These are phyloP conservation scores for Aspergillus chevalieri DNA, from an alignment of 2,329 filamentous ascomycete genomes.

Conservation along the genomic window DNA sequence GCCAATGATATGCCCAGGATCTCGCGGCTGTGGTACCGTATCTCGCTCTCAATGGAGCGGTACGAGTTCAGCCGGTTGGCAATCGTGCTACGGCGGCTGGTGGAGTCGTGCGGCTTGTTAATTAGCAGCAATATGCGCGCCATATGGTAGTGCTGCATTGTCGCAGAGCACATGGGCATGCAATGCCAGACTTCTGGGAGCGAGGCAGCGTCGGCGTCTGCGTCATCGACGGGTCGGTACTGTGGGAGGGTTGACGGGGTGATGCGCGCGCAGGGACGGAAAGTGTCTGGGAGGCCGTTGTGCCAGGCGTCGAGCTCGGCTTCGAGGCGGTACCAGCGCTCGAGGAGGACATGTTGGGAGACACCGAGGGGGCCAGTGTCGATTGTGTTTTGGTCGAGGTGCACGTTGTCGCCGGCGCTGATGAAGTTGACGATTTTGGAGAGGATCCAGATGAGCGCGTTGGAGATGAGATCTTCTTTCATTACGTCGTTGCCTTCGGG, in stretches of 20 bases:
- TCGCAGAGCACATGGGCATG: slow-evolving; percentile 59
- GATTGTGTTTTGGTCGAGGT: slow-evolving; percentile 18
- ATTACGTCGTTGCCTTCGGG: slow-evolving; percentile 41
- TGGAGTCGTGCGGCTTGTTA: slow-evolving; percentile 38
- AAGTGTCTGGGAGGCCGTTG: slow-evolving; percentile 54
- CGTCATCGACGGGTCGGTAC: slow-evolving; percentile 21
- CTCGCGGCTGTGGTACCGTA: slow-evolving; percentile 53
- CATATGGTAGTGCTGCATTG: slow-evolving; percentile 47
- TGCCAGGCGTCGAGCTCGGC: slow-evolving; percentile 56
- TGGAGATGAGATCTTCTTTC: slow-evolving; percentile 59
- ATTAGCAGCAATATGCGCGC: slow-evolving; percentile 38
- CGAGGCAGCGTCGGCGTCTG: slow-evolving; percentile 29
- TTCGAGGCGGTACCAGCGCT: slow-evolving; percentile 48
- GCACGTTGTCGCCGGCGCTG: slow-evolving; percentile 50
- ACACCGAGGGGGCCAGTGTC: slow-evolving; percentile 26
- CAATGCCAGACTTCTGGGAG: slow-evolving; percentile 59
- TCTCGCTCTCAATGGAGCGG: slow-evolving; percentile 51
- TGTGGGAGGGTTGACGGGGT: slow-evolving; percentile 27
- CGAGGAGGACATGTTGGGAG: slow-evolving; percentile 37
- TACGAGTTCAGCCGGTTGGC: slow-evolving; percentile 52
- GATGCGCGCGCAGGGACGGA: slow-evolving; percentile 51
- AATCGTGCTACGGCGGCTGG: slow-evolving; percentile 47
- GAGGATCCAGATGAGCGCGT: slow-evolving; percentile 60
- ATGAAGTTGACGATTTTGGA: slow-evolving; percentile 63
- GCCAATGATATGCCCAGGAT: slow-evolving; percentile 57